phyloP scores from a whole-genome alignment of 148 eudicot genomes.

The Rhododendron mucronatum region DNA sequence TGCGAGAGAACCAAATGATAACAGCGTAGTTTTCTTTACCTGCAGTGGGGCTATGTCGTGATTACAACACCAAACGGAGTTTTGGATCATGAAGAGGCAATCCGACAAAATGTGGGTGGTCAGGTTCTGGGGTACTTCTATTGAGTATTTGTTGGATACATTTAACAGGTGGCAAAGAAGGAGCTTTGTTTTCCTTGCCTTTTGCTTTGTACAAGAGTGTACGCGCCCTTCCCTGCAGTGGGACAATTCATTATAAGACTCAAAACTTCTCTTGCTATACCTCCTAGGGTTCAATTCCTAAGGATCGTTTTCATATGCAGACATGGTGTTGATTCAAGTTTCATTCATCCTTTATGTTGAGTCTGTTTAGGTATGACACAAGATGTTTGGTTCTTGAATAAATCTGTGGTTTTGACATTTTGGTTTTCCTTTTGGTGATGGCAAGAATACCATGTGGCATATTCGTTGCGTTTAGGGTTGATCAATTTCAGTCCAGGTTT shows the following conservation, averaged over 20 bases:
- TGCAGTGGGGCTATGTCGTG: conserved; percentile 96
- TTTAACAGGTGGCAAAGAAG: neutral
- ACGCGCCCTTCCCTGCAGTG: neutral
- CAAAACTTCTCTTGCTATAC: neutral
- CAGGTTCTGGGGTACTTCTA: conserved; percentile 90
- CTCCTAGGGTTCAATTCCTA: neutral
- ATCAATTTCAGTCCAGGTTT: neutral
- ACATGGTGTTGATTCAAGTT: neutral
- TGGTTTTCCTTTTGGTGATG: neutral
- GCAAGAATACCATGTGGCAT: neutral
- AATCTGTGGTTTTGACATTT: neutral
- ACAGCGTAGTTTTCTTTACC: neutral
- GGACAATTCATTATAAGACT: neutral
- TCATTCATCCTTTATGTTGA: neutral
- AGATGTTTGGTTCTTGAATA: neutral
- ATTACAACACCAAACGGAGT: conserved; percentile 87
- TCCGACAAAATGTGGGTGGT: conserved; percentile 78
- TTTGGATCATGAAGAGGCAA: conserved; percentile 90
- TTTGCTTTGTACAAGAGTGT: neutral
- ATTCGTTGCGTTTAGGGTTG: neutral
- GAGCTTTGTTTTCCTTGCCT: neutral
- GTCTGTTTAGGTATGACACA: neutral
- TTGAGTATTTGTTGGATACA: conserved; percentile 12
- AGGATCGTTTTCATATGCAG: neutral
- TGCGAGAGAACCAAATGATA: neutral